Conservation (phyloP, 768 basidiomycete genomes). For the Podaxis sp. region DNA sequence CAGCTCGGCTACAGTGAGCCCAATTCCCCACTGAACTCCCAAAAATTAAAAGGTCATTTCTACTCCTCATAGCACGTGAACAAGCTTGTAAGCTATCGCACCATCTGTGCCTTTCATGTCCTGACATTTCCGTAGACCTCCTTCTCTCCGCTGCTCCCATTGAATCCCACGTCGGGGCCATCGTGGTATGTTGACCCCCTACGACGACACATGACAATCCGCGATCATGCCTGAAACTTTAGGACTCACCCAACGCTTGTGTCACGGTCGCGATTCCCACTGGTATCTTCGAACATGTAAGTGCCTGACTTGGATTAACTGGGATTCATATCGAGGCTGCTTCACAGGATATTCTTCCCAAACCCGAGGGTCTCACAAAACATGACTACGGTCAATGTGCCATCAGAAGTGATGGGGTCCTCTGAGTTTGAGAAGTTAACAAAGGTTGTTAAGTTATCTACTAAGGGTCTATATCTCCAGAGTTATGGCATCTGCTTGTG, state of each 20-base stretch:
- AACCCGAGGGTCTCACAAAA: conserved; percentile 58
- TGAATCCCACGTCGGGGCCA: conserved; percentile 66
- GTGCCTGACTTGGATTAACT: conserved; percentile 17
- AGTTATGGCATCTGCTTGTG: background rate
- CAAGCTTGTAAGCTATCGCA: conserved; percentile 56
- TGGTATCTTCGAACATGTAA: conserved; percentile 74
- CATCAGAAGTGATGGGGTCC: conserved; percentile 58
- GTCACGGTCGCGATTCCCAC: conserved; percentile 72
- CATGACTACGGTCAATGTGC: conserved; percentile 64
- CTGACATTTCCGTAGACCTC: conserved; percentile 40
- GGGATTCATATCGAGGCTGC: background rate
- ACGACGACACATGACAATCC: background rate
- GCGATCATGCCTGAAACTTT: background rate
- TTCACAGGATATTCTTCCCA: conserved; percentile 63
- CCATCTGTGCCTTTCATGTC: background rate
- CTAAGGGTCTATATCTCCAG: background rate
- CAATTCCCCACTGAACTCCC: background rate
- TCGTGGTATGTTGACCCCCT: conserved; percentile 48
- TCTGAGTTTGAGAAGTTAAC: conserved; percentile 14
- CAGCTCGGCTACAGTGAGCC: conserved; percentile 71
- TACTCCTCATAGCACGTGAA: conserved; percentile 55
- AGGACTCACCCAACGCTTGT: conserved; percentile 79
- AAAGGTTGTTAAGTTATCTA: background rate
- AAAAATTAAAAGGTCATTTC: background rate
- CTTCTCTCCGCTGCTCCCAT: conserved; percentile 68